Conservation (phyloP, 805 yeast genomes). For the Candida taoyuanica region DNA sequence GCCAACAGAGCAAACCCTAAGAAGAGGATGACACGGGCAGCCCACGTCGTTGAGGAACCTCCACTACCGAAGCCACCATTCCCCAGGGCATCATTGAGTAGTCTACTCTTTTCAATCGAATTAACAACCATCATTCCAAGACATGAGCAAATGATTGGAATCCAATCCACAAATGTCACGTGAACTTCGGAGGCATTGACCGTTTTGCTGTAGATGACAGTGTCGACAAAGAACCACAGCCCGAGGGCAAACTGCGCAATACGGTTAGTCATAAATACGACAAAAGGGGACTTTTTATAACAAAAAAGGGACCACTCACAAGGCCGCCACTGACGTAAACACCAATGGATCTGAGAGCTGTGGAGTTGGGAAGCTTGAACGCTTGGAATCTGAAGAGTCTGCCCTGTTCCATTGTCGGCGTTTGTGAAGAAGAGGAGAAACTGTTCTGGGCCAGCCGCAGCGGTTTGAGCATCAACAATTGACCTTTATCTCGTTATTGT, state of each 20-base stretch:
- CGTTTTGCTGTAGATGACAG: slow-evolving; percentile 79
- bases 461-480: slow-evolving; percentile 11
- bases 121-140: slow-evolving; percentile 80
- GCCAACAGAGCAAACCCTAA: slow-evolving; percentile 91
- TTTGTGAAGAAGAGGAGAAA: not conserved
- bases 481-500: too few relatives aligned
- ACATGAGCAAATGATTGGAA: slow-evolving; percentile 84
- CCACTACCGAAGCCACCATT: slow-evolving; percentile 34
- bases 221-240: slow-evolving; percentile 85
- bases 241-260: slow-evolving; percentile 70
- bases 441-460: slow-evolving; percentile 2
- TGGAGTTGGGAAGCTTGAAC: slow-evolving; percentile 65
- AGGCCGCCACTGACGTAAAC: slow-evolving; percentile 74
- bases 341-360: slow-evolving; percentile 64
- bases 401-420: slow-evolving; percentile 34
- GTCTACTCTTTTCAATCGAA: slow-evolving; percentile 39
- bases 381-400: slow-evolving; percentile 62
- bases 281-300: too few relatives aligned
- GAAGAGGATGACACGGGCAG: slow-evolving; percentile 85
- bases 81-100: slow-evolving; percentile 32
- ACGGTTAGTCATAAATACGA: slow-evolving; percentile 1
- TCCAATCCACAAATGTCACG: slow-evolving; percentile 92
- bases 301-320: slow-evolving; percentile 9
- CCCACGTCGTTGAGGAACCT: slow-evolving; percentile 69
- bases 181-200: slow-evolving; percentile 84